These are phyloP conservation scores for Xylaria longipes DNA, from an alignment of 495 filamentous ascomycete genomes.

Conservation along the genomic window DNA sequence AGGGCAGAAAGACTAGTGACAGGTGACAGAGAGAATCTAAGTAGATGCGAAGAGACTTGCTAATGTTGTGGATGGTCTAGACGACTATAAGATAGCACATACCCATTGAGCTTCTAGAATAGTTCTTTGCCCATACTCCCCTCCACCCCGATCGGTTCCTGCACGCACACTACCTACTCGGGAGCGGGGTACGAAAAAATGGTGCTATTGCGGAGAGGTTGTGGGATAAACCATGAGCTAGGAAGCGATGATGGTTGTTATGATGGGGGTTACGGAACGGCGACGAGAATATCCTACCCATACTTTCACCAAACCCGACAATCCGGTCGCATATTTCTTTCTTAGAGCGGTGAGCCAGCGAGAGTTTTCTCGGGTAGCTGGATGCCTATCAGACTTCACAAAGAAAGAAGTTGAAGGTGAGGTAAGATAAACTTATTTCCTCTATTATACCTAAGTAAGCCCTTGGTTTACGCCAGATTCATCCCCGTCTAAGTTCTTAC, in stretches of 20 bases:
- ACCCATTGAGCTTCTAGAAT: not conserved
- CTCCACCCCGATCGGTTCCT: not conserved
- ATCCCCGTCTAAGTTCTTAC: not conserved
- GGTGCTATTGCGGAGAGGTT: not conserved
- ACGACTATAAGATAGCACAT: not conserved
- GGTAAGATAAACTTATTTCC: not conserved
- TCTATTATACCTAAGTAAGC: not conserved
- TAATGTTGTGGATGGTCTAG: not conserved
- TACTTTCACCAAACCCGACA: not conserved
- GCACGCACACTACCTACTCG: not conserved
- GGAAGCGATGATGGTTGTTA: not conserved
- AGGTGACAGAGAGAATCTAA: not conserved
- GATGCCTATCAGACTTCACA: not conserved
- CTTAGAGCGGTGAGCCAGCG: not conserved
- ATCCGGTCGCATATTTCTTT: not conserved
- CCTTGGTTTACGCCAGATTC: not conserved
- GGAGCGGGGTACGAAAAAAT: not conserved
- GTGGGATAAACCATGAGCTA: not conserved
- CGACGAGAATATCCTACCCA: not conserved
- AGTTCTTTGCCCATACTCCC: not conserved
- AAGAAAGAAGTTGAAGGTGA: not conserved
- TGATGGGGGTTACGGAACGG: not conserved
- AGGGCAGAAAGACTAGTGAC: not conserved
- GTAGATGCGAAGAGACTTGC: not conserved
- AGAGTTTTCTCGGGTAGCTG: not conserved